Evolutionary conservation across 345 rosid genomes (phyloP).

Genomic region (Gossypium sturtianum): DNA sequence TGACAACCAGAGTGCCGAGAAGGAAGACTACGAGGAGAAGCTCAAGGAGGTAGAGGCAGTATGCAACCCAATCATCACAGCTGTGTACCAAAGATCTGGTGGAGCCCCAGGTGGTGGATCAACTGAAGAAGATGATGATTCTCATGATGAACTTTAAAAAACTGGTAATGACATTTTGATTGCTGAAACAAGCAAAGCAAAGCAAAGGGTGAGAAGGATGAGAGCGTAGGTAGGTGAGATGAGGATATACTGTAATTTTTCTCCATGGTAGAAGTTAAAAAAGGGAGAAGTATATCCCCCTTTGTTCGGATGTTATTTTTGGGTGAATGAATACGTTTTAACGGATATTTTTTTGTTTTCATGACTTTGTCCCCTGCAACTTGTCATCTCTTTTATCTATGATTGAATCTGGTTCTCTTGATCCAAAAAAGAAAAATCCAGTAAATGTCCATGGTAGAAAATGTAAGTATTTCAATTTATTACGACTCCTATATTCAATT

Average conservation of each 20-base stretch:
- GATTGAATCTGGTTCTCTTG: no score
- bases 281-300: slow-evolving; percentile 13
- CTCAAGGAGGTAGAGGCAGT: neutral
- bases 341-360: neutral
- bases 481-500: no score
- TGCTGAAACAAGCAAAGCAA: neutral
- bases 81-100: neutral
- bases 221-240: slow-evolving; percentile 12
- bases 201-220: slow-evolving; percentile 1
- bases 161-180: neutral
- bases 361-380: no score
- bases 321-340: slow-evolving; percentile 13
- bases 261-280: slow-evolving; percentile 12
- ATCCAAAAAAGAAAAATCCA: no score
- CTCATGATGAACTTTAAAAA: slow-evolving; percentile 38
- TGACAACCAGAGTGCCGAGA: slow-evolving; percentile 53
- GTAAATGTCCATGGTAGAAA: no score
- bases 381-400: no score
- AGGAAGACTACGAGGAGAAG: neutral
- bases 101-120: neutral
- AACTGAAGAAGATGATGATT: neutral
- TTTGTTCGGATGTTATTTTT: slow-evolving; percentile 16
- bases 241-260: slow-evolving; percentile 32
- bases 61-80: neutral
- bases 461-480: no score